phyloP scores from a whole-genome alignment of 345 rosid genomes.

The Salix suchowensis region DNA sequence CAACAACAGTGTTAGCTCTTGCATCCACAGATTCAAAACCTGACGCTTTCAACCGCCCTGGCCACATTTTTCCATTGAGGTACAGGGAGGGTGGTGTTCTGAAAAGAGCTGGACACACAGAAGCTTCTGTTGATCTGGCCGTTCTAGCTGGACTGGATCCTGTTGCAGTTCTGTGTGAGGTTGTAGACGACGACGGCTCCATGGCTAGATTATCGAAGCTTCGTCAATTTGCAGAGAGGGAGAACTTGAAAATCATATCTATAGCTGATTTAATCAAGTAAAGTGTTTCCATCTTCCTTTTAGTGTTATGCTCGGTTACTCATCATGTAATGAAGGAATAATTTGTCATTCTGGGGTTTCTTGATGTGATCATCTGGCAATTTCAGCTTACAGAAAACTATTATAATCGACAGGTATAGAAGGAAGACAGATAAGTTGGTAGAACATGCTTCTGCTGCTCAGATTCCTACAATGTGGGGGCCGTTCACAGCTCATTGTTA shows the following conservation, averaged over 20 bases:
- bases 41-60: slow-evolving; percentile 81
- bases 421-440: slow-evolving; percentile 79
- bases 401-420: slow-evolving; percentile 51
- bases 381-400: not conserved
- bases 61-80: slow-evolving; percentile 78
- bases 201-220: slow-evolving; percentile 87
- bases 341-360: not conserved
- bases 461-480: slow-evolving; percentile 92
- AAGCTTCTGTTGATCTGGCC: slow-evolving; percentile 86
- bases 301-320: not conserved
- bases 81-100: slow-evolving; percentile 86
- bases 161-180: slow-evolving; percentile 72
- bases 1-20: slow-evolving; percentile 68
- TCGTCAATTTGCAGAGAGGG: slow-evolving; percentile 52
- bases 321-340: no score
- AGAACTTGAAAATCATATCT: slow-evolving; percentile 60
- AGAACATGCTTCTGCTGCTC: slow-evolving; percentile 69
- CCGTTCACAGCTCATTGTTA: slow-evolving; percentile 78
- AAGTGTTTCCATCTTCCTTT: not conserved
- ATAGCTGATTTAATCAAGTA: slow-evolving; percentile 85
- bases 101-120: slow-evolving; percentile 94
- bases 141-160: slow-evolving; percentile 77
- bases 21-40: slow-evolving; percentile 80
- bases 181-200: slow-evolving; percentile 87
- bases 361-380: not conserved